These are phyloP conservation scores for carrot (Daucus carota) DNA, from an alignment of 129 eudicot genomes.

Conservation along the genomic window DNA sequence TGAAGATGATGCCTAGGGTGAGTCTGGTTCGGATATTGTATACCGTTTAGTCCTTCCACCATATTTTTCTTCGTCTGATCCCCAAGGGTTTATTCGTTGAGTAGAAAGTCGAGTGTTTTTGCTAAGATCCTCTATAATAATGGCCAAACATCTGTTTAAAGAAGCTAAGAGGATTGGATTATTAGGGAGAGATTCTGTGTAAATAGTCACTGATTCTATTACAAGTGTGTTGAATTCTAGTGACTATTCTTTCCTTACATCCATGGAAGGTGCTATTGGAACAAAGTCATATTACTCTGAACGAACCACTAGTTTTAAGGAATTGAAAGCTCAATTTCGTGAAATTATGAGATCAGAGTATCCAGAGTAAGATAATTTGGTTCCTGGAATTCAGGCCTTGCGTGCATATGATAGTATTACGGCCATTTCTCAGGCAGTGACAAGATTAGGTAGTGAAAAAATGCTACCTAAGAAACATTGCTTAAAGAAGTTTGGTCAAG, in stretches of 20 bases:
- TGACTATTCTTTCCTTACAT: slow-evolving; percentile 23
- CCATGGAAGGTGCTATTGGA: slow-evolving; percentile 40
- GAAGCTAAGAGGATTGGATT: slow-evolving; percentile 43
- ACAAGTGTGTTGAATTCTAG: slow-evolving; percentile 37
- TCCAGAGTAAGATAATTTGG: slow-evolving; percentile 29
- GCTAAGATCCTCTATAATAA: slow-evolving; percentile 23
- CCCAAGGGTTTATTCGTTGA: slow-evolving; percentile 24
- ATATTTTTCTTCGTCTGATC: slow-evolving; percentile 30
- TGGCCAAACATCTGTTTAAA: slow-evolving; percentile 19
- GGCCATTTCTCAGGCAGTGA: slow-evolving; percentile 24
- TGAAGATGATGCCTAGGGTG: slow-evolving; percentile 37
- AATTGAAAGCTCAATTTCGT: slow-evolving; percentile 28
- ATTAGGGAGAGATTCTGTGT: slow-evolving; percentile 37
- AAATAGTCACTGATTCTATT: slow-evolving; percentile 34
- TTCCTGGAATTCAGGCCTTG: slow-evolving; percentile 38
- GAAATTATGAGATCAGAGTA: slow-evolving; percentile 22
- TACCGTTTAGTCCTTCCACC: slow-evolving; percentile 33
- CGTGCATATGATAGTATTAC: slow-evolving; percentile 41
- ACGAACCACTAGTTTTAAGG: slow-evolving; percentile 8
- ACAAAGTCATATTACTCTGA: slow-evolving; percentile 26
- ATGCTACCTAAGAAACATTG: slow-evolving; percentile 12
- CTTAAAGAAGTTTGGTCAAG: slow-evolving; percentile 20
- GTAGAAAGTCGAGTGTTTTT: slow-evolving; percentile 36
- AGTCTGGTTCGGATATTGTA: slow-evolving; percentile 34
- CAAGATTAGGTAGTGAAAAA: slow-evolving; percentile 11